Evolutionary conservation across 1,139 yeast species (phyloP).

Genomic region (Diutina sp.): DNA sequence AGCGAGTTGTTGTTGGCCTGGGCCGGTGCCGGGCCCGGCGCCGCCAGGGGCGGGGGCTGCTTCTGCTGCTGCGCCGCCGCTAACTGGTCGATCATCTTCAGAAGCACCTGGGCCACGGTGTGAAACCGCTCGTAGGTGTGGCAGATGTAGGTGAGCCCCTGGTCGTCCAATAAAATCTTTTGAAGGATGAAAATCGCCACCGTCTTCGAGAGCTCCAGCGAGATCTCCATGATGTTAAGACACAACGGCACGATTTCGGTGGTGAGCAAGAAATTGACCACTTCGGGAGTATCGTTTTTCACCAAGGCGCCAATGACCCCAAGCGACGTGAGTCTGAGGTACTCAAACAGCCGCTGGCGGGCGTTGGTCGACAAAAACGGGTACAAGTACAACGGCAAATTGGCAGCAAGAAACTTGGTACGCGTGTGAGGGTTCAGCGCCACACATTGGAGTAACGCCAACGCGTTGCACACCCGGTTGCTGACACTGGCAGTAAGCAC

Average conservation of each 20-base stretch:
- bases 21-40: slow-evolving; percentile 4
- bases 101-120: slow-evolving; percentile 82
- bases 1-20: slow-evolving; percentile 9
- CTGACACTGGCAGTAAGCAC: slow-evolving; percentile 76
- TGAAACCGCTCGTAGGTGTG: slow-evolving; percentile 91
- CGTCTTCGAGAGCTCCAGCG: slow-evolving; percentile 87
- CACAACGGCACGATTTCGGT: slow-evolving; percentile 95
- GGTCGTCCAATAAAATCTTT: slow-evolving; percentile 82
- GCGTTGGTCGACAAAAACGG: slow-evolving; percentile 91
- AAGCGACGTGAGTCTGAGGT: slow-evolving; percentile 77
- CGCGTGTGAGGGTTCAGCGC: slow-evolving; percentile 92
- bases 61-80: slow-evolving; percentile 31
- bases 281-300: slow-evolving; percentile 92
- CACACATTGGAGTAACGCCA: slow-evolving; percentile 89
- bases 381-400: slow-evolving; percentile 80
- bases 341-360: slow-evolving; percentile 86
- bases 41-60: slow-evolving; percentile 3
- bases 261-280: slow-evolving; percentile 75
- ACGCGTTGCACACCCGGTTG: slow-evolving; percentile 89
- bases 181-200: slow-evolving; percentile 89
- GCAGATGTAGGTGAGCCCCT: slow-evolving; percentile 83
- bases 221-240: slow-evolving; percentile 87
- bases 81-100: slow-evolving; percentile 82
- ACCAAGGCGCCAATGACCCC: slow-evolving; percentile 97
- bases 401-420: slow-evolving; percentile 73